These are phyloP conservation scores for Musa acuminata DNA, from an alignment of 176 grass and related monocot species.

Conservation along the genomic window DNA sequence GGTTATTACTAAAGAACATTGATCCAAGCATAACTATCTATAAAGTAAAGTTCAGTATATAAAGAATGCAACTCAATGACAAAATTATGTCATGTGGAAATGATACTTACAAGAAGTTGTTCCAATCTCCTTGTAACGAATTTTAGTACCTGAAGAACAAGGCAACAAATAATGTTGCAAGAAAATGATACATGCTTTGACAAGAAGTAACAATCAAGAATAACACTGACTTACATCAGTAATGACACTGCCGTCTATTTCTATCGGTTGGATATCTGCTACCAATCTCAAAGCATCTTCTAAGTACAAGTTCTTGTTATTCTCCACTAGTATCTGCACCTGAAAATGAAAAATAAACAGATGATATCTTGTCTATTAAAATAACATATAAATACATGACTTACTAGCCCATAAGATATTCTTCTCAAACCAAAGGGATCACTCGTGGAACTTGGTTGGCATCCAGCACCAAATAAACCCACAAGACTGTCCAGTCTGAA, in stretches of 20 bases:
- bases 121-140: constrained; percentile 84
- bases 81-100: not conserved
- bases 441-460: constrained; percentile 86
- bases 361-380: constrained; percentile 19
- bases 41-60: not conserved
- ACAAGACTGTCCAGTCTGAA: constrained; percentile 87
- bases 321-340: constrained; percentile 91
- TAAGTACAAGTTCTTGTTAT: constrained; percentile 80
- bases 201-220: not conserved
- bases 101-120: constrained; percentile 77
- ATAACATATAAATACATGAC: constrained; percentile 23
- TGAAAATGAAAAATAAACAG: constrained; percentile 37
- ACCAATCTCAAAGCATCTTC: constrained; percentile 56
- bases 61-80: not conserved
- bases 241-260: constrained; percentile 44
- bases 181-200: constrained; percentile 4
- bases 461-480: constrained; percentile 97
- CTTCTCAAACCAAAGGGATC: constrained; percentile 90
- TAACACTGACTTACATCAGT: constrained; percentile 41
- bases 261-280: constrained; percentile 57
- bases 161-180: constrained; percentile 21
- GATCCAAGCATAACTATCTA: not conserved
- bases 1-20: constrained; percentile 2
- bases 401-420: constrained; percentile 83
- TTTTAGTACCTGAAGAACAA: constrained; percentile 51